These are phyloP conservation scores for Colletotrichum godetiae DNA, from an alignment of 2,329 filamentous ascomycete genomes.

Conservation along the genomic window DNA sequence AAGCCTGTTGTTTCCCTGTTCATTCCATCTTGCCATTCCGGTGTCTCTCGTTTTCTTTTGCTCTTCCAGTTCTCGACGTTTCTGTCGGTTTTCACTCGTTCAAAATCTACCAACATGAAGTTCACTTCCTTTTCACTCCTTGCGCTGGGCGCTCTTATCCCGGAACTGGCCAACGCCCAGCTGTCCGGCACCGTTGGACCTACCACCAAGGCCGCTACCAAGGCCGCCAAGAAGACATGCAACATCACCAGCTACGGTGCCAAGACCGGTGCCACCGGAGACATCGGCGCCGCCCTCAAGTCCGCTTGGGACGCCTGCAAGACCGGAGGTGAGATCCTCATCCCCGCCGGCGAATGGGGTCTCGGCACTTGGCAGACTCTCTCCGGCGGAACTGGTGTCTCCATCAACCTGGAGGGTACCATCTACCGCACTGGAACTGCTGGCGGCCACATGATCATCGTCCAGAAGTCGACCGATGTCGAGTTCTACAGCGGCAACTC, in stretches of 20 bases:
- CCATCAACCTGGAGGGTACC: slow-evolving; percentile 58
- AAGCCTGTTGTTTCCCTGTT: not conserved
- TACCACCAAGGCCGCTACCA: slow-evolving; percentile 41
- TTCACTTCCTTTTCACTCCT: slow-evolving; percentile 26
- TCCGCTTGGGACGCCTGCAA: slow-evolving; percentile 52
- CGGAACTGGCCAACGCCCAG: slow-evolving; percentile 37
- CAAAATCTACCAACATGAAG: slow-evolving; percentile 14
- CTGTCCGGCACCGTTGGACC: slow-evolving; percentile 42
- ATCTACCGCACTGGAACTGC: slow-evolving; percentile 41
- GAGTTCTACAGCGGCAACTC: slow-evolving; percentile 56
- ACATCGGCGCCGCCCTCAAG: slow-evolving; percentile 46
- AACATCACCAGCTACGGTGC: slow-evolving; percentile 62
- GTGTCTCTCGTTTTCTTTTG: not conserved
- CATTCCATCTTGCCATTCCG: too few species aligned
- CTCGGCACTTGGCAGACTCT: slow-evolving; percentile 59
- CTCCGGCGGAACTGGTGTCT: slow-evolving; percentile 55
- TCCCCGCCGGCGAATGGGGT: slow-evolving; percentile 59
- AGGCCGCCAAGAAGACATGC: slow-evolving; percentile 50
- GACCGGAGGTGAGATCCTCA: slow-evolving; percentile 59
- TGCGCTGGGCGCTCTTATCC: slow-evolving; percentile 31
- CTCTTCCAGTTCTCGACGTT: not conserved
- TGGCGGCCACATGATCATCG: slow-evolving; percentile 34
- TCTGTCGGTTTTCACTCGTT: slow-evolving; percentile 21
- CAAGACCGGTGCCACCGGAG: slow-evolving; percentile 57
- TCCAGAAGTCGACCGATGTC: slow-evolving; percentile 49